A percentile compares a stretch with the other conserved stretches of the same genome.
phyloP scores from a whole-genome alignment of 139 green algal species.

The Haematococcus lacustris region DNA sequence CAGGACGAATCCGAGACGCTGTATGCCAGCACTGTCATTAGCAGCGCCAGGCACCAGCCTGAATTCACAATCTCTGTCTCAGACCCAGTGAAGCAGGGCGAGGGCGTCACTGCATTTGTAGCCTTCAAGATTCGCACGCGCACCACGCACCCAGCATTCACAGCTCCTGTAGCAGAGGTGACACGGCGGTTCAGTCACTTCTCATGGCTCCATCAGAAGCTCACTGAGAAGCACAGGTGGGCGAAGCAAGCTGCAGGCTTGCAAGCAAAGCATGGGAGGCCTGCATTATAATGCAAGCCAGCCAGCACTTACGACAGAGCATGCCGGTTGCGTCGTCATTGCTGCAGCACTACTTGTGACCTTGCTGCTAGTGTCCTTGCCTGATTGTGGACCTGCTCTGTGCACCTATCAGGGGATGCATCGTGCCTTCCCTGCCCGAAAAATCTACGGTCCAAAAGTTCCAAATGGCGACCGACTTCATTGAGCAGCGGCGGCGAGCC shows the following conservation, averaged over 20 bases:
- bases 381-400: too few relatives aligned
- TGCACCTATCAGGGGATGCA: conserved; percentile 74
- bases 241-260: too few relatives aligned
- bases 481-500: conserved; percentile 71
- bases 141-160: conserved; percentile 20
- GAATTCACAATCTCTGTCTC: conserved; percentile 62
- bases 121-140: conserved; percentile 43
- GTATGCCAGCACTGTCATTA: too few relatives aligned
- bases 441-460: conserved; percentile 91
- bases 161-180: conserved; percentile 45
- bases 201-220: conserved; percentile 68
- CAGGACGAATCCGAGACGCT: too few relatives aligned
- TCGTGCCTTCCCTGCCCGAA: conserved; percentile 86
- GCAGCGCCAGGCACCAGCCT: too few relatives aligned
- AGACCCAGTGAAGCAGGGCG: conserved; percentile 90
- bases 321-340: too few relatives aligned
- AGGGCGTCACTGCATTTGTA: conserved; percentile 63
- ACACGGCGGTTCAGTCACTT: conserved; percentile 91
- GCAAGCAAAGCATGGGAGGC: too few relatives aligned
- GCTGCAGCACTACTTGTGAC: too few relatives aligned
- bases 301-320: too few relatives aligned
- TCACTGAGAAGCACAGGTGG: conserved; percentile 72
- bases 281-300: too few relatives aligned
- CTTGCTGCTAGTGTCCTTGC: too few relatives aligned
- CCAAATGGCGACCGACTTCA: conserved; percentile 83